A percentile compares a stretch with the other conserved stretches of the same genome.
Evolutionary conservation across 768 basidiomycete species (phyloP).

Genomic region (Macrolepiota albuminosa): DNA sequence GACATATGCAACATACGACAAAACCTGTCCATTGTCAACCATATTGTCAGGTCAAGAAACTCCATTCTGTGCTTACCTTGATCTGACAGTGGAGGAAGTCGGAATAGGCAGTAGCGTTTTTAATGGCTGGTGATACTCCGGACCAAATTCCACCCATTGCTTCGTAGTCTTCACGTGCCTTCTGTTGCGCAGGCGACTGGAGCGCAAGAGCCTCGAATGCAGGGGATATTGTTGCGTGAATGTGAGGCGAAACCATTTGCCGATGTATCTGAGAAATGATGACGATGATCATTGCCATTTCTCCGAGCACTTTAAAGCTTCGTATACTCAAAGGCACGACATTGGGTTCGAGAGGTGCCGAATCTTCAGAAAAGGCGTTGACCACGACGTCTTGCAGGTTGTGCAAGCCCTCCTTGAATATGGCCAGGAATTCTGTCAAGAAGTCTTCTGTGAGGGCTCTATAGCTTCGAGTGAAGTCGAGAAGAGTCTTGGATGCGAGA

Average conservation of each 20-base stretch:
- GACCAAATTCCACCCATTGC: constrained; percentile 81
- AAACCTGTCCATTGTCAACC: constrained; percentile 47
- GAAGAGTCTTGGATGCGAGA: constrained; percentile 84
- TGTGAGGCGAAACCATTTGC: constrained; percentile 53
- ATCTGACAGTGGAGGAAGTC: constrained; percentile 89
- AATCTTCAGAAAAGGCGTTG: constrained; percentile 70
- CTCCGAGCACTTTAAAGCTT: constrained; percentile 92
- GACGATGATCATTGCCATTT: constrained; percentile 90
- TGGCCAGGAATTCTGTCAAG: constrained; percentile 71
- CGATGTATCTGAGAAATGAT: constrained; percentile 84
- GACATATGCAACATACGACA: constrained; percentile 90
- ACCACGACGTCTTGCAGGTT: constrained; percentile 71
- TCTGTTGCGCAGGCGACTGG: constrained; percentile 77
- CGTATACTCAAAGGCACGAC: constrained; percentile 63
- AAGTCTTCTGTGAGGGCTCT: constrained; percentile 68
- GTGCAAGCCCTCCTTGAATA: constrained; percentile 74
- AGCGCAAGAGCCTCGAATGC: constrained; percentile 75
- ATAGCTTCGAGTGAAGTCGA: constrained; percentile 82
- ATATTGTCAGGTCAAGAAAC: constrained; percentile 1
- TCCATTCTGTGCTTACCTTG: constrained; percentile 52
- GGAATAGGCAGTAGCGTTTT: constrained; percentile 66
- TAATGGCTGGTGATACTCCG: constrained; percentile 73
- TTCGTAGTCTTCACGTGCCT: constrained; percentile 72
- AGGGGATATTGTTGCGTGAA: constrained; percentile 69
- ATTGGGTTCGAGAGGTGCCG: constrained; percentile 48